Percentiles rank a stretch among this genome's conserved stretches.
Conservation (phyloP, 805 yeast species). For the Vanderwaltozyma tropicalis region DNA sequence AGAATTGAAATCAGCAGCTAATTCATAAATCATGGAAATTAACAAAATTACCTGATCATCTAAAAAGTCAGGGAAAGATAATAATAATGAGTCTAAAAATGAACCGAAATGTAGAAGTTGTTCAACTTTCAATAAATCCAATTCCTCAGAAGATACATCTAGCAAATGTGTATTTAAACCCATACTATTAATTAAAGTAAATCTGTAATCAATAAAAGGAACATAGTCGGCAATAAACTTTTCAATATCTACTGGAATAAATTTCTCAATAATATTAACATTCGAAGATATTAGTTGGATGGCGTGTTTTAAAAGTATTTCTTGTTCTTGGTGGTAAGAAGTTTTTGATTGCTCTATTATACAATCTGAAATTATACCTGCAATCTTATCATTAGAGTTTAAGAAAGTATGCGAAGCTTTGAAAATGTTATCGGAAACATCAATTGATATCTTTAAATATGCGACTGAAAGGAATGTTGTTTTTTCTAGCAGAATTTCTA, state of each 20-base stretch:
- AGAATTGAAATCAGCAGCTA: slow-evolving; percentile 32
- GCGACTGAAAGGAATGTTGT: background rate
- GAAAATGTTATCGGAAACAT: slow-evolving; percentile 7
- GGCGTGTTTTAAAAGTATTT: slow-evolving; percentile 5
- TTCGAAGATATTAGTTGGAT: slow-evolving; percentile 9
- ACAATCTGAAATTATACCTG: slow-evolving; percentile 6
- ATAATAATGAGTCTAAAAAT: slow-evolving; percentile 18
- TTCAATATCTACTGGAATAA: slow-evolving; percentile 12
- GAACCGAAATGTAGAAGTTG: slow-evolving; percentile 17
- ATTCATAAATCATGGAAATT: slow-evolving; percentile 29
- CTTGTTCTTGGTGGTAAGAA: background rate
- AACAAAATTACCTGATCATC: slow-evolving; percentile 13
- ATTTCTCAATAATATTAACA: slow-evolving; percentile 5
- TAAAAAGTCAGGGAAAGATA: slow-evolving; percentile 6
- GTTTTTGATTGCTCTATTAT: slow-evolving; percentile 7
- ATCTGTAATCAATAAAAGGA: slow-evolving; percentile 25
- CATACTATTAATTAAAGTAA: slow-evolving; percentile 40
- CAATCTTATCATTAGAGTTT: slow-evolving; percentile 5
- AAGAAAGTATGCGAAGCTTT: slow-evolving; percentile 6
- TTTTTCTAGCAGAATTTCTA: background rate
- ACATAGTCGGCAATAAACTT: slow-evolving; percentile 23
- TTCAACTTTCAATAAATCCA: slow-evolving; percentile 8
- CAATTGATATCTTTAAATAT: slow-evolving; percentile 8
- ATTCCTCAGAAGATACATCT: slow-evolving; percentile 2
- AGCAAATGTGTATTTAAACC: slow-evolving; percentile 31